These are phyloP conservation scores for Hericium alpestre DNA, from an alignment of 768 basidiomycete species.

Conservation along the genomic window DNA sequence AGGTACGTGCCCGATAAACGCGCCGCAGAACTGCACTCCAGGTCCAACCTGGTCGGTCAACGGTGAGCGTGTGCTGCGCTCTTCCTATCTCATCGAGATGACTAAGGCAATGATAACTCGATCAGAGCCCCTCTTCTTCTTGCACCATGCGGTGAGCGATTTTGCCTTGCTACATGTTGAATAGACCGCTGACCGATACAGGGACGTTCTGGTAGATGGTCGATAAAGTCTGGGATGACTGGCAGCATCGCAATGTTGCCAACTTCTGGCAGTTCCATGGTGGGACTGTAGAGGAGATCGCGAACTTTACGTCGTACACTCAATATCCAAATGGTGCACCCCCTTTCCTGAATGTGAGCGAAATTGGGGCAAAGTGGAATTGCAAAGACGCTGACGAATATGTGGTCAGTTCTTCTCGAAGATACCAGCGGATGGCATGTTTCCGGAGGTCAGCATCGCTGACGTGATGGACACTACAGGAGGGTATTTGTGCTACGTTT, in stretches of 20 bases:
- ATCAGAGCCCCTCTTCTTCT: conserved; percentile 25
- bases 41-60: conserved; percentile 24
- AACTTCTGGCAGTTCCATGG: conserved; percentile 22
- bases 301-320: conserved; percentile 13
- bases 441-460: conserved; percentile 14
- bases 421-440: conserved; percentile 21
- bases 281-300: conserved; percentile 20
- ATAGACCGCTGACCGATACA: not conserved
- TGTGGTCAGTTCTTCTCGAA: conserved; percentile 16
- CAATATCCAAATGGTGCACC: conserved; percentile 19
- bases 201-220: conserved; percentile 18
- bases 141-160: conserved; percentile 24
- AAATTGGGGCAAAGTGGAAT: too few relatives aligned
- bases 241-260: conserved; percentile 19
- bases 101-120: not conserved
- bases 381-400: not conserved
- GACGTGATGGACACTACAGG: conserved; percentile 23
- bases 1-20: conserved; percentile 19
- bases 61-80: conserved; percentile 11
- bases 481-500: conserved; percentile 26
- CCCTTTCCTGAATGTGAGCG: conserved; percentile 16
- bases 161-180: not conserved
- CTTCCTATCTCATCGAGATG: not conserved
- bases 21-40: conserved; percentile 16
- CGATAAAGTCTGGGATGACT: conserved; percentile 28